Percentiles rank a stretch among this genome's conserved stretches.
phyloP scores from a whole-genome alignment of 164 flowering plant genomes.

The Houttuynia cordata region DNA sequence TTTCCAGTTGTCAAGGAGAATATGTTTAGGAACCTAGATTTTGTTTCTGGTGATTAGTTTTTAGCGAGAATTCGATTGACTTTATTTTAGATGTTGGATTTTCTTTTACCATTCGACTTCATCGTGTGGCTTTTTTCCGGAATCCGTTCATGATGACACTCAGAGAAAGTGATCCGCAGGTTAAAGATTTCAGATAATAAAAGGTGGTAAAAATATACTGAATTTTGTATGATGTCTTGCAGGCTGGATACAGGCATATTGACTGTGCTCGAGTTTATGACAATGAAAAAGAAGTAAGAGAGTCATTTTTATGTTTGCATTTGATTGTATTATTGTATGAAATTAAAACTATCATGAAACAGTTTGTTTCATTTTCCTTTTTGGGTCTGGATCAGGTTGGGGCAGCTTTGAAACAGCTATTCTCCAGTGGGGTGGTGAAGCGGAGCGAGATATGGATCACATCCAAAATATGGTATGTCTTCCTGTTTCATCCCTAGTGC shows the following conservation, averaged over 20 bases:
- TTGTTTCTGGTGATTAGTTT: too few species aligned
- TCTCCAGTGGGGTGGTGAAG: constrained; percentile 30
- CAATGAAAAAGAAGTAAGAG: constrained; percentile 45
- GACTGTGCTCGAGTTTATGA: constrained; percentile 41
- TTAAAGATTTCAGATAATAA: too few species aligned
- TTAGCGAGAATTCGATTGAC: too few species aligned
- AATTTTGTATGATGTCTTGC: constrained; percentile 5
- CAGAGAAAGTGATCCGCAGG: not conserved
- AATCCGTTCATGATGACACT: not conserved
- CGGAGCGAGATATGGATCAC: constrained; percentile 47
- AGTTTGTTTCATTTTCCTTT: not conserved
- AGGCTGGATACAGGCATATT: constrained; percentile 53
- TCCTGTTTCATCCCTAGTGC: not conserved
- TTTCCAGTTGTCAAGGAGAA: not conserved
- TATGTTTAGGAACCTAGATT: not conserved
- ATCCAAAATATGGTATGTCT: constrained; percentile 41
- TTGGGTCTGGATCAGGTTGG: constrained; percentile 26
- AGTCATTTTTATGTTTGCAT: not conserved
- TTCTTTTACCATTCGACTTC: not conserved
- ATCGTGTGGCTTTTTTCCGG: not conserved
- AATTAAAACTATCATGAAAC: not conserved
- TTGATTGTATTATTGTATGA: not conserved
- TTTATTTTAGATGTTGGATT: not conserved
- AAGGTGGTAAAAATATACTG: not conserved
- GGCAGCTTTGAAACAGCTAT: constrained; percentile 30